Base-by-base conservation (phyloP, 148 eudicot genomes). In the Arbutus unedo region DNA sequence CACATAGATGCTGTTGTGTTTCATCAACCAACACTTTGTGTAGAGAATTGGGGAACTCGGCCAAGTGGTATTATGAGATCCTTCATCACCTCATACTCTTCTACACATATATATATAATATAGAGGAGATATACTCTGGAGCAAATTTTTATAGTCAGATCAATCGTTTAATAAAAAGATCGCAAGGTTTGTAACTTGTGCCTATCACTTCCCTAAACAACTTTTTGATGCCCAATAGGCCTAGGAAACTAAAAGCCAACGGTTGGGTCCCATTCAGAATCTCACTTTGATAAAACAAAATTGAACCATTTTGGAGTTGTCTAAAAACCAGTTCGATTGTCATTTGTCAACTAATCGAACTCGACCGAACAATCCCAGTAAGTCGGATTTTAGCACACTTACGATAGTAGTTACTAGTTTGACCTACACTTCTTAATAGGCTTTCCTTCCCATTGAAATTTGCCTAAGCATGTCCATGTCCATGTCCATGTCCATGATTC, bases 41-140 rank as follows among this genome's bases (percentile, higher is more conserved):
- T 83, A 6, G 94, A 87, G 74, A 90, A 90, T 53, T 91, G 90
- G 77, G 97, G 94, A 21, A 85, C 92, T 80, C 92, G 89, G 49
- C 97, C 93, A 68, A 94, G 92, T 19, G 99, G 99, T 81, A 96
- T 81, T 54, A 94, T 64, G 41, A 96, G 84, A 82, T 96, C 97
- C 89, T 91, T 94, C 95, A 96, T 89, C 31, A 85, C 85, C 84
- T 91, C 92, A 51, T 87, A 94, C 86, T 96, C 95, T 87, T 91
- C 97, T 2, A 84, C 72, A 55, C 88, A 89, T 77, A 93, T 11
- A 31, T 6, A 7, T 11, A 56, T 19, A 0, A 4, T 31, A 31
- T 0, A 31, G 38, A 31, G 0, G 38, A 31, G 38, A 31, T 31
- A 31, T 31, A 62, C n/a, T n/a, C 10, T 21, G 41, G 38, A 64